Base-by-base conservation (phyloP, 306 rosid genomes). In the Glycyrrhiza uralensis region DNA sequence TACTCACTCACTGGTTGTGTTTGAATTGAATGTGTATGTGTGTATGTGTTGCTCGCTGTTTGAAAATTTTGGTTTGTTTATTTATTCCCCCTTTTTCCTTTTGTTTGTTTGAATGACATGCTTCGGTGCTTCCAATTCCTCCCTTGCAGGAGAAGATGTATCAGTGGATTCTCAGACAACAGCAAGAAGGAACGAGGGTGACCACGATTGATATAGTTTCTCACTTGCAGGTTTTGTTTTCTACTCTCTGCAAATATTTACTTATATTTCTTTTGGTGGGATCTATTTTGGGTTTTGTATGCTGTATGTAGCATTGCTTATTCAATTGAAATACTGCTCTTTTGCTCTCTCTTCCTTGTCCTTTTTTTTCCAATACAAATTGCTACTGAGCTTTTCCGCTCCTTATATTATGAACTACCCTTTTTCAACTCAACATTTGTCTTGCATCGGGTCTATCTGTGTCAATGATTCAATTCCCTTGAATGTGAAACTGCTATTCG, bases 151-250 rank as follows among this genome's bases (percentile, higher is more conserved):
- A 85, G 60, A 88, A 83, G 54, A 64, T 88, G 74, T 85, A 88
- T 65, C 90, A 88, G 10, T 85, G 90, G 93, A 79, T 88, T 79
- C 67, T 56, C 22, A 88, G 93, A 47, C 93, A 85, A 54, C 85
- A 88, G 68, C 84, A 83, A 65, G 90, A 88, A 75, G 90, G 93
- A 36, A 71, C 86, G 52, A 81, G 90, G 78, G 83, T 79, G 58
- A 65, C 84, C 12, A 71, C 88, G 0, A 46, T 18, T 58, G 93
- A 88, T 72, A 77, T 88, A 42, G 76, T 85, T 52, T 33, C 87
- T 24, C 81, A 85, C 51, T 81, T 88, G 76, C 90, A 85, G 93
- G 90, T 85, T 66, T 60, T 23, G 84, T 85, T 70, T 55, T 68
- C 12, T 63, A 1, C 6, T 41, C 52, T 59, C 49, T 61, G 30